phyloP scores from a whole-genome alignment of 1,139 yeast species.

The Candida sanyaensis region DNA sequence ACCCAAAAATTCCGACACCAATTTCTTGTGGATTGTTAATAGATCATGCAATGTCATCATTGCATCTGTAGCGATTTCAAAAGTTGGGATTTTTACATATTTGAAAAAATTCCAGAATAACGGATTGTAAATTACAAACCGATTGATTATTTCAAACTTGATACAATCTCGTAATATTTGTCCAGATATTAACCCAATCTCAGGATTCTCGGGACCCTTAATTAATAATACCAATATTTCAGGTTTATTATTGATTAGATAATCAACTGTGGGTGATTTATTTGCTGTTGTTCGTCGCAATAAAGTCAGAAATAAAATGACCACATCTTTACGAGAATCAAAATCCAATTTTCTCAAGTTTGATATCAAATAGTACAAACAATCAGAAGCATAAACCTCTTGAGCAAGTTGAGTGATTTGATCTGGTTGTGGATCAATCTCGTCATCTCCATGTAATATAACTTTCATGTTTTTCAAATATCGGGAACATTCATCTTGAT shows the following conservation, averaged over 20 bases:
- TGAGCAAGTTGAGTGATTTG: slow-evolving; percentile 72
- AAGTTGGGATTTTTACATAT: slow-evolving; percentile 72
- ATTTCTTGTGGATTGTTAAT: slow-evolving; percentile 65
- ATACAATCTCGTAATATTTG: slow-evolving; percentile 83
- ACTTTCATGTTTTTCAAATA: slow-evolving; percentile 67
- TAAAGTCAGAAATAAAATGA: slow-evolving; percentile 69
- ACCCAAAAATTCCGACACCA: slow-evolving; percentile 70
- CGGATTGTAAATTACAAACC: slow-evolving; percentile 53
- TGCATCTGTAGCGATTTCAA: slow-evolving; percentile 90
- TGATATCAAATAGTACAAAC: slow-evolving; percentile 59
- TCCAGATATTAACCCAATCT: slow-evolving; percentile 75
- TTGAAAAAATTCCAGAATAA: slow-evolving; percentile 82
- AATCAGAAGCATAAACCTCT: slow-evolving; percentile 73
- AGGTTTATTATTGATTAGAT: slow-evolving; percentile 62
- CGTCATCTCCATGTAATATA: slow-evolving; percentile 76
- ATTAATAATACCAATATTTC: slow-evolving; percentile 63
- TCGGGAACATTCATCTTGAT: slow-evolving; percentile 77
- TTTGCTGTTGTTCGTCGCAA: slow-evolving; percentile 78
- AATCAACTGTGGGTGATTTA: slow-evolving; percentile 75
- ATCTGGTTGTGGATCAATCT: slow-evolving; percentile 69
- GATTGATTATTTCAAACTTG: slow-evolving; percentile 71
- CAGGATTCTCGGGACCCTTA: slow-evolving; percentile 70
- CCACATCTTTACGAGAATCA: slow-evolving; percentile 86
- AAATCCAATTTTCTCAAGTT: slow-evolving; percentile 72
- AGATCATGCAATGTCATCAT: slow-evolving; percentile 75